Evolutionary conservation across 2,329 filamentous ascomycete species (phyloP), one percentile per base, ranked within the genome.

Genomic region (Monosporascus sp.): DNA sequence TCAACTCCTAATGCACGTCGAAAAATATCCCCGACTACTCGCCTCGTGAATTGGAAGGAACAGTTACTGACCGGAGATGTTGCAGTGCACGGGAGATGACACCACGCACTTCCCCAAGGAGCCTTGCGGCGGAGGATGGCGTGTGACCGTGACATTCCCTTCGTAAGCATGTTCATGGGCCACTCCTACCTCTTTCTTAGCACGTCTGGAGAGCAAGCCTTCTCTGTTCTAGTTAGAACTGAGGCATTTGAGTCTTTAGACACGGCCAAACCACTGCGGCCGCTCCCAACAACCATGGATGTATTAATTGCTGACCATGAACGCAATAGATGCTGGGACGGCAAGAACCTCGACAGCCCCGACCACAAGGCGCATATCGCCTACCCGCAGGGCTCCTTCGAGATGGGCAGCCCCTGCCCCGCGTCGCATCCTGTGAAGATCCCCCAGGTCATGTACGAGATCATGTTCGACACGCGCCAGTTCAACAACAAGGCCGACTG

Each of bases 361-460:
- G 65, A 70, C 61, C 68, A 70, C 59, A 65, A 66, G 61, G 50
- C 59, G 31, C 65, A 68, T 57, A 55, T 68, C 2, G 58, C 63
- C 5, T 66, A 66, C 56, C 65, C 65, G 31, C 59, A 56, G 2
- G 65, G 65, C 31, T 63, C 62, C 31, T 68, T 67, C 57, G 65
- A 66, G 55, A 55, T 56, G 3, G 65, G 61, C 19, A 60, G 62
- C 14, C 54, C 64, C 2, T 68, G 65, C 54, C 65, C 65, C 4
- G 52, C 62, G 20, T 62, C 65, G 1, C 65, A 68, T 60, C 65
- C 65, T 0, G 63, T 67, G 50, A 59, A 59, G 54, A 58, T 72
- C 40, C 71, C 72, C 37, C 71, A 74, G 60, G 55, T 74, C 52
- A 73, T 73, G 71, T 73, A 71, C 55, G 71, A 74, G 59, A 64